Evolutionary conservation across 257 asterid genomes (phyloP).

Genomic region (Solanum peruvianum): DNA sequence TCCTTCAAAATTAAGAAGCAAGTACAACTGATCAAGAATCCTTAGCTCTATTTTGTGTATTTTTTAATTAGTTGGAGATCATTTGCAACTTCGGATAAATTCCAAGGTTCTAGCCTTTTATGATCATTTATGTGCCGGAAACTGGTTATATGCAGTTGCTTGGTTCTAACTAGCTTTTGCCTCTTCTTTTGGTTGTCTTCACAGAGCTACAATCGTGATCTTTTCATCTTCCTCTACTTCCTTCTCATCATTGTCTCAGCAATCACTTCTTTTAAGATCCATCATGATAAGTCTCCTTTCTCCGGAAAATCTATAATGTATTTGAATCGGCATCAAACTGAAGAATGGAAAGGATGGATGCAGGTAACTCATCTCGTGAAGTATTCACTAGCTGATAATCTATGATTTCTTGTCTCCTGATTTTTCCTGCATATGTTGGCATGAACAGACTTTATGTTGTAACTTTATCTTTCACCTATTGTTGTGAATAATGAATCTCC

Average conservation of each 20-base stretch:
- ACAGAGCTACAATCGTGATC: slow-evolving; percentile 81
- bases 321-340: slow-evolving; percentile 89
- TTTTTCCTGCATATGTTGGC: neutral
- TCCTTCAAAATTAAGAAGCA: neutral
- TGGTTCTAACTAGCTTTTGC: neutral
- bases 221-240: slow-evolving; percentile 83
- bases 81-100: neutral
- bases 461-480: neutral
- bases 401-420: neutral
- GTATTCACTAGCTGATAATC: neutral
- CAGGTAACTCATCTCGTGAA: slow-evolving; percentile 36
- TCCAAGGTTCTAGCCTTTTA: neutral
- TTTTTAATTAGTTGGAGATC: neutral
- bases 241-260: slow-evolving; percentile 85
- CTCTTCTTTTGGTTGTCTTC: slow-evolving; percentile 8
- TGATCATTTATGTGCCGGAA: neutral
- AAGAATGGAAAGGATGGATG: slow-evolving; percentile 99
- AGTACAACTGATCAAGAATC: neutral
- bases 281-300: slow-evolving; percentile 69
- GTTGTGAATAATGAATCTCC: neutral
- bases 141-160: neutral
- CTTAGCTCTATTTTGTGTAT: neutral
- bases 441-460: neutral
- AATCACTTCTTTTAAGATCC: slow-evolving; percentile 75
- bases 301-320: slow-evolving; percentile 80